Evolutionary conservation across 805 yeast genomes (phyloP).

Genomic region (Scheffersomyces amazonensis): DNA sequence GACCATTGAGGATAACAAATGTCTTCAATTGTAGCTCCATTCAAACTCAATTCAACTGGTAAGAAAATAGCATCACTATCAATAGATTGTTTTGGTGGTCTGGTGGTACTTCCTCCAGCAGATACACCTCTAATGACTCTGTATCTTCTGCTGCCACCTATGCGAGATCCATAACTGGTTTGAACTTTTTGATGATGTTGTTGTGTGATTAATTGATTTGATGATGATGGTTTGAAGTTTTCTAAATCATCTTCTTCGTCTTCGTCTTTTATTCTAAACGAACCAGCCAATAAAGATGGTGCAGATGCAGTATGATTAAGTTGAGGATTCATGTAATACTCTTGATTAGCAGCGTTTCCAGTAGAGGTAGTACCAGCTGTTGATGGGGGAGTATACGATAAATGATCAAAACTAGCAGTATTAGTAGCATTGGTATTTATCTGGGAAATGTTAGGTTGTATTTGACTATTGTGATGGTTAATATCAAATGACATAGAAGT

Average conservation of each 20-base stretch:
- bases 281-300: neutral
- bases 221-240: neutral
- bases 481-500: neutral
- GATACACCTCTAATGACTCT: slow-evolving; percentile 54
- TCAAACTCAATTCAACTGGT: slow-evolving; percentile 48
- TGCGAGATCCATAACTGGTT: neutral
- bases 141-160: slow-evolving; percentile 18
- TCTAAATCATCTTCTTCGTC: neutral
- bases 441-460: neutral
- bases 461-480: neutral
- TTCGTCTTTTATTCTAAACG: slow-evolving; percentile 1
- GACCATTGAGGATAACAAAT: slow-evolving; percentile 54
- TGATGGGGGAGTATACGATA: neutral
- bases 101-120: slow-evolving; percentile 55
- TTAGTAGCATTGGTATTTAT: neutral
- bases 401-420: too few species aligned
- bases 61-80: slow-evolving; percentile 24
- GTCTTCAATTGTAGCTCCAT: slow-evolving; percentile 44
- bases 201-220: neutral
- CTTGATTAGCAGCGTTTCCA: neutral
- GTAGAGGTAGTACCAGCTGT: neutral
- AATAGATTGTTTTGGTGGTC: slow-evolving; percentile 48
- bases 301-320: neutral
- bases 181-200: neutral
- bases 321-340: neutral